These are phyloP conservation scores for Xylariaceae sp. DNA, from an alignment of 2,329 filamentous ascomycete genomes.

Conservation along the genomic window DNA sequence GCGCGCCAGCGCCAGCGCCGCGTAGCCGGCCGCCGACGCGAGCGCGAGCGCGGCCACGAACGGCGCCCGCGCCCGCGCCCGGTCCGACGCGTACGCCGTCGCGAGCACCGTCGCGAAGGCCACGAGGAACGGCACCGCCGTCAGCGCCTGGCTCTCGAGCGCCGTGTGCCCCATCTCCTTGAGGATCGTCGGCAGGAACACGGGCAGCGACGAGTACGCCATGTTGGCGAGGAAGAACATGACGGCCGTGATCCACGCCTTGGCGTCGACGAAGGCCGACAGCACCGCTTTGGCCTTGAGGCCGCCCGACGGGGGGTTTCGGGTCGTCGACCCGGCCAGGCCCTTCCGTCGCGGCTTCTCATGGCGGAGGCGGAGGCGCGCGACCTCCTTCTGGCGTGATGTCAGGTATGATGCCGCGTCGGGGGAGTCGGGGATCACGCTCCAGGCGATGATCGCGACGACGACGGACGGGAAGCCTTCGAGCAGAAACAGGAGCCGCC, in stretches of 20 bases:
- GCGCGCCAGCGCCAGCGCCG: slow-evolving; percentile 63
- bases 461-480: slow-evolving; percentile 85
- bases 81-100: slow-evolving; percentile 75
- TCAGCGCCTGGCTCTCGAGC: slow-evolving; percentile 72
- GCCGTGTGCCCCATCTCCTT: slow-evolving; percentile 73
- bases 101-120: slow-evolving; percentile 73
- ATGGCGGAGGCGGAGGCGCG: slow-evolving; percentile 65
- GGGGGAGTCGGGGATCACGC: slow-evolving; percentile 75
- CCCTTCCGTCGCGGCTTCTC: slow-evolving; percentile 41
- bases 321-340: slow-evolving; percentile 18
- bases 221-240: slow-evolving; percentile 92
- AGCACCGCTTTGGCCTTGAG: slow-evolving; percentile 61
- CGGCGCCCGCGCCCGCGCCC: slow-evolving; percentile 59
- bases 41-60: slow-evolving; percentile 72
- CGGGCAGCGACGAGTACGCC: slow-evolving; percentile 83
- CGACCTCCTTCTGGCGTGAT: slow-evolving; percentile 67
- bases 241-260: slow-evolving; percentile 72
- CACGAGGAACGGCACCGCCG: slow-evolving; percentile 78
- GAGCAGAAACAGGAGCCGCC: slow-evolving; percentile 82
- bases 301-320: slow-evolving; percentile 23
- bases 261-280: slow-evolving; percentile 64
- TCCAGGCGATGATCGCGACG: slow-evolving; percentile 73
- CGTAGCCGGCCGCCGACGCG: slow-evolving; percentile 64
- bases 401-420: slow-evolving; percentile 66
- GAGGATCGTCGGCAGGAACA: slow-evolving; percentile 84